Evolutionary conservation across 495 filamentous ascomycete species (phyloP).

Genomic region (Penicillium cinerascens): DNA sequence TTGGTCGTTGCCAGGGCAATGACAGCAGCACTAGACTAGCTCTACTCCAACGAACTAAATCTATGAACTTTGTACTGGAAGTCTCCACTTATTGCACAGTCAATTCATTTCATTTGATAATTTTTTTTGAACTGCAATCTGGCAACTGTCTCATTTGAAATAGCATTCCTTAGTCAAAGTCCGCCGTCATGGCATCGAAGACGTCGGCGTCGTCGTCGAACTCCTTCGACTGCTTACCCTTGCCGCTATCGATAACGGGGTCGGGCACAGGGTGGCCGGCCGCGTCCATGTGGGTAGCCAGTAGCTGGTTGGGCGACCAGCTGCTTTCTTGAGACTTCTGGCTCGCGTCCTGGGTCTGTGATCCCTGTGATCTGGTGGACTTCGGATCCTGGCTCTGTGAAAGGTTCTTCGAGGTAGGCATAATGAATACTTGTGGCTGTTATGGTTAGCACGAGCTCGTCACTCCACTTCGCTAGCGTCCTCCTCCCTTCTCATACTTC

Average conservation of each 20-base stretch:
- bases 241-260: slow-evolving; percentile 18
- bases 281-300: slow-evolving; percentile 30
- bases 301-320: slow-evolving; percentile 28
- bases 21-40: background rate
- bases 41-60: background rate
- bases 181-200: slow-evolving; percentile 27
- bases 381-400: slow-evolving; percentile 27
- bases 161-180: slow-evolving; percentile 38
- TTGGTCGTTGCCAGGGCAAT: slow-evolving; percentile 11
- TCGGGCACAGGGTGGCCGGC: slow-evolving; percentile 38
- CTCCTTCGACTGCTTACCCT: slow-evolving; percentile 13
- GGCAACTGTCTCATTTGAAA: too few relatives aligned
- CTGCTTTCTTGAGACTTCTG: slow-evolving; percentile 8
- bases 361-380: background rate
- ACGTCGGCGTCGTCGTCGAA: slow-evolving; percentile 24
- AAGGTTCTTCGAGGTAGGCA: slow-evolving; percentile 30
- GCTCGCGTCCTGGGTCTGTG: background rate
- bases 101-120: background rate
- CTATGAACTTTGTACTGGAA: too few relatives aligned
- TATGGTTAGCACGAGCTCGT: background rate
- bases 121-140: too few relatives aligned
- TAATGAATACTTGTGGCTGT: slow-evolving; percentile 6
- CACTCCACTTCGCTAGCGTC: background rate
- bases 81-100: too few relatives aligned
- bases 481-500: background rate